These are phyloP conservation scores for Castanea sativa DNA, from an alignment of 306 rosid species.

Conservation along the genomic window DNA sequence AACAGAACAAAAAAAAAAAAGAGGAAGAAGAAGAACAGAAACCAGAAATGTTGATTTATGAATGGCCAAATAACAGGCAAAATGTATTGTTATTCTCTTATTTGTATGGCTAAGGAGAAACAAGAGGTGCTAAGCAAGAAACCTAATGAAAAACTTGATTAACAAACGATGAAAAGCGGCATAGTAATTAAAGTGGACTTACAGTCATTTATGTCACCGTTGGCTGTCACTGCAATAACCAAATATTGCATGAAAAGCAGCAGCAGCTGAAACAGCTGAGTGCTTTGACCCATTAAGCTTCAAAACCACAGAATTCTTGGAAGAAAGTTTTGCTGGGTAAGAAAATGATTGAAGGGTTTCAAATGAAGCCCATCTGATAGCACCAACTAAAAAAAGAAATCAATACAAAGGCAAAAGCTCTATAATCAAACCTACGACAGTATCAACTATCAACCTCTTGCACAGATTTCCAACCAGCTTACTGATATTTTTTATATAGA, in stretches of 20 bases:
- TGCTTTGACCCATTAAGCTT: conserved; percentile 20
- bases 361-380: background rate
- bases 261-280: conserved; percentile 5
- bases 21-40: too few species aligned
- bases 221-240: background rate
- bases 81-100: too few species aligned
- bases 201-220: conserved; percentile 1
- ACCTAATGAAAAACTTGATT: background rate
- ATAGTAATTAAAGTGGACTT: conserved; percentile 2
- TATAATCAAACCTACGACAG: background rate
- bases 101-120: background rate
- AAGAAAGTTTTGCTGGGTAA: too few species aligned
- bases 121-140: background rate
- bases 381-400: background rate
- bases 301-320: background rate
- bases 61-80: too few species aligned
- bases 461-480: background rate
- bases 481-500: background rate
- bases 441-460: background rate
- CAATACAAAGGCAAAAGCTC: background rate
- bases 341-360: background rate
- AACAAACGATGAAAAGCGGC: background rate
- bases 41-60: too few species aligned
- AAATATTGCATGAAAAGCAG: conserved; percentile 5
- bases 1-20: too few species aligned